These are phyloP conservation scores for Lichina pygmaea DNA, from an alignment of 495 filamentous ascomycete genomes.

Conservation along the genomic window DNA sequence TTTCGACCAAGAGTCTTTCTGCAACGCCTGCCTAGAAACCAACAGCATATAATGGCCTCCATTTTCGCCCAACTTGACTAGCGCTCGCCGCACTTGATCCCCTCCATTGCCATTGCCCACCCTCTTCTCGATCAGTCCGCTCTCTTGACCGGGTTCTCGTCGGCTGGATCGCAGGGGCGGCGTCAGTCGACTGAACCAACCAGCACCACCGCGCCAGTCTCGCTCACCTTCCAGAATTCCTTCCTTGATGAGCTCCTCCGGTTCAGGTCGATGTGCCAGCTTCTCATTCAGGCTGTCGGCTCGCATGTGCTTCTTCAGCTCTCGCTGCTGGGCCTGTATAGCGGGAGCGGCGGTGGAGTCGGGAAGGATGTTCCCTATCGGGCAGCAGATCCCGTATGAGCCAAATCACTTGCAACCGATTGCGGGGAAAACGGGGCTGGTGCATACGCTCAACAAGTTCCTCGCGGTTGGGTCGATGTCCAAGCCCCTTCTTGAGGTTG, in stretches of 20 bases:
- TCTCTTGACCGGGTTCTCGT: constrained; percentile 3
- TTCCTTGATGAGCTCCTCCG: constrained; percentile 46
- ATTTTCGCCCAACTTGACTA: too few relatives aligned
- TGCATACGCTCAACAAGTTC: constrained; percentile 44
- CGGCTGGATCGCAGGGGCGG: not conserved
- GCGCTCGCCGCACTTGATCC: too few relatives aligned
- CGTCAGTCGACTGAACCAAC: not conserved
- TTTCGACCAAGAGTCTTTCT: too few relatives aligned
- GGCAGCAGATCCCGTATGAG: not conserved
- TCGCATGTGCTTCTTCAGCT: constrained; percentile 66
- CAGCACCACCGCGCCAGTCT: too few relatives aligned
- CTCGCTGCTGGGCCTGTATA: constrained; percentile 47
- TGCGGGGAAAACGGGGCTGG: constrained; percentile 1
- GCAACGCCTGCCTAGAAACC: too few relatives aligned
- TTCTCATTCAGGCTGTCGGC: constrained; percentile 63
- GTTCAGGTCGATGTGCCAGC: constrained; percentile 44
- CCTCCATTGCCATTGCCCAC: too few relatives aligned
- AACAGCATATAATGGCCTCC: too few relatives aligned
- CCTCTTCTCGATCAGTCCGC: not conserved
- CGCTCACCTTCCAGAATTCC: constrained; percentile 26
- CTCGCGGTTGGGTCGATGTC: constrained; percentile 34
- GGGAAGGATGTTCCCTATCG: constrained; percentile 55
- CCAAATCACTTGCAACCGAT: not conserved
- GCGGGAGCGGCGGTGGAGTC: constrained; percentile 46
- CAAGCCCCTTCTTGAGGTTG: constrained; percentile 36